Evolutionary conservation across 495 filamentous ascomycete genomes (phyloP), one percentile per base, ranked within the genome.

Genomic region (Penicillium ucsense): DNA sequence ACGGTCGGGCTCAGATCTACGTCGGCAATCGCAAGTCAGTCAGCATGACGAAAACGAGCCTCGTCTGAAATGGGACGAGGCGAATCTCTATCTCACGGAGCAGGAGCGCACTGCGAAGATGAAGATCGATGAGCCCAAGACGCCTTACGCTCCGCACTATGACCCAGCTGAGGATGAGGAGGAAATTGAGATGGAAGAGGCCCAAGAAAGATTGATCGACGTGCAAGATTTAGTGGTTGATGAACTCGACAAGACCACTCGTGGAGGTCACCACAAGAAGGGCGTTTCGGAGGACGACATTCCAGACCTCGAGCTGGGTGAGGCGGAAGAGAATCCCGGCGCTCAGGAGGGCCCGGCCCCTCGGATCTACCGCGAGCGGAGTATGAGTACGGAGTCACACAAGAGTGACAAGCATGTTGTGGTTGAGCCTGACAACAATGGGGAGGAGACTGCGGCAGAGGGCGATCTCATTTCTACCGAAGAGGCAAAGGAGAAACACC

Each of bases 101-200:
- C 92, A 96, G 64, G 86, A 97, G 66, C 89, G 87, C 62, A 88
- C 82, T 34, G 79, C 85, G 31, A 97, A 91, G 39, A 97, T 97
- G 94, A 97, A 97, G 75, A 97, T 98, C 59, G 83, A 86, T 54
- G 92, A 98, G 70, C 92, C 92, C 41, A 98, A 98, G 76, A 98
- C 92, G 11, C 92, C 92, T 0, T 98, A 88, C 54, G 92, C 88
- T 10, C 84, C 80, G 56, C 85, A 86, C 51, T 96, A 96, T 59
- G 89, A 98, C 58, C 89, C 89, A 10, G 59, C 78, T 32, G 86
- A 95, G 57, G 92, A 97, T 49, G 85, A 88, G 33, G 85, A 81
- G 35, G 84, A 94, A 61, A 74, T 85, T 51, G 63, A 62, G 5
- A 47, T 66, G 0, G 57, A 55, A 4, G 71, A 70, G 27, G 63